Evolutionary conservation across 2,329 filamentous ascomycete genomes (phyloP).

Genomic region (Spiromastix sp.): DNA sequence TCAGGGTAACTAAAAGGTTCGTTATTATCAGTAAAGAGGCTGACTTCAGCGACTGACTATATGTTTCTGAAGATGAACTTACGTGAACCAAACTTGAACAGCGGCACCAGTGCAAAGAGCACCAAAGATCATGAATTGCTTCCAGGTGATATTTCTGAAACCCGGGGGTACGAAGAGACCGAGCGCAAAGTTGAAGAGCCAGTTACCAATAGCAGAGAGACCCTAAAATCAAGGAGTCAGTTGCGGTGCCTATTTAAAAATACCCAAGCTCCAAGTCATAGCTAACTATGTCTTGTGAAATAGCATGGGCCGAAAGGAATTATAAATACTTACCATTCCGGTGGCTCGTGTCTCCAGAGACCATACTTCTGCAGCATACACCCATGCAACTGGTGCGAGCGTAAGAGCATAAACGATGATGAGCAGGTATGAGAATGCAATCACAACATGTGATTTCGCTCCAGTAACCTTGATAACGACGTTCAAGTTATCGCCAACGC

Average conservation of each 20-base stretch:
- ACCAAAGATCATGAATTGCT: conserved; percentile 43
- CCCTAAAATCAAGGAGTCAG: conserved; percentile 7
- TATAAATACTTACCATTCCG: conserved; percentile 37
- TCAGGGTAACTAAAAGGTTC: conserved; percentile 17
- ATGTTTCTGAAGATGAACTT: conserved; percentile 10
- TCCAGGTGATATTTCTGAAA: conserved; percentile 49
- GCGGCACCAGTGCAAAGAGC: conserved; percentile 37
- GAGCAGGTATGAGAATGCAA: conserved; percentile 55
- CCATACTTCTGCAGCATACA: conserved; percentile 57
- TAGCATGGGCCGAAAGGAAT: background rate
- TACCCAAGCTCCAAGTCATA: too few species aligned
- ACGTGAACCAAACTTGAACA: conserved; percentile 37
- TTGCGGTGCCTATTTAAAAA: too few species aligned
- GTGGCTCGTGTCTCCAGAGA: conserved; percentile 50
- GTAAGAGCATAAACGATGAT: conserved; percentile 56
- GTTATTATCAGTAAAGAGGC: background rate
- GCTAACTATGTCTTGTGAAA: background rate
- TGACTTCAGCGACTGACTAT: background rate
- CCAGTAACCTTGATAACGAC: conserved; percentile 44
- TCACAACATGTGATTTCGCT: conserved; percentile 49
- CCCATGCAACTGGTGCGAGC: conserved; percentile 53
- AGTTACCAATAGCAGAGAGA: conserved; percentile 45
- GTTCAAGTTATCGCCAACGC: conserved; percentile 40
- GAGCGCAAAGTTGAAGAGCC: conserved; percentile 51
- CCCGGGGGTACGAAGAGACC: conserved; percentile 49